Conservation (phyloP, 495 filamentous ascomycete genomes). For the Trichoderma erinaceum region DNA sequence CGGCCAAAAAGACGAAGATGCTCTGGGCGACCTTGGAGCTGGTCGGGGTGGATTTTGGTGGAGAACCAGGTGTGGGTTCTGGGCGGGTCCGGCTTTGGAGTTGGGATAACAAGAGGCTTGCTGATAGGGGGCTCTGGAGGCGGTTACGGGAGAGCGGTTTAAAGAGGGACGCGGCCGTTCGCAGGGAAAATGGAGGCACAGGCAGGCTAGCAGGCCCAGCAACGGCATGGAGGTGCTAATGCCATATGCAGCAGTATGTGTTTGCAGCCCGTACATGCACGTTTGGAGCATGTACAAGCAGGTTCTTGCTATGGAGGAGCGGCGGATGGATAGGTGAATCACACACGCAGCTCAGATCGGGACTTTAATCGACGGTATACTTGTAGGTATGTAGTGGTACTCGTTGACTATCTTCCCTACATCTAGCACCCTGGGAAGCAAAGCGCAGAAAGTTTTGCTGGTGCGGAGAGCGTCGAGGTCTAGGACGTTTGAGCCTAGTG, state of each 20-base stretch:
- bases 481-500: not conserved
- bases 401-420: too few relatives aligned
- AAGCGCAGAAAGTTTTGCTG: not conserved
- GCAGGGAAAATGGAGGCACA: not conserved
- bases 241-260: too few relatives aligned
- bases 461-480: not conserved
- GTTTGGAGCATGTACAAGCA: too few relatives aligned
- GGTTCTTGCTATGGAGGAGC: too few relatives aligned
- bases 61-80: not conserved
- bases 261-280: too few relatives aligned
- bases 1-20: slow-evolving; percentile 1
- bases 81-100: slow-evolving; percentile 2
- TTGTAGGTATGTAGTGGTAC: too few relatives aligned
- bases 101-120: slow-evolving; percentile 5
- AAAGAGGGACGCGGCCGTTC: not conserved
- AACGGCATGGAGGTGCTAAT: slow-evolving; percentile 9
- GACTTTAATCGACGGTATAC: too few relatives aligned
- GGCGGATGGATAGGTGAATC: too few relatives aligned
- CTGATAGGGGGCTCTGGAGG: slow-evolving; percentile 2
- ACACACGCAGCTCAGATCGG: too few relatives aligned
- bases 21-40: not conserved
- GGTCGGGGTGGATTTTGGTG: slow-evolving; percentile 4
- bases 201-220: not conserved
- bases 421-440: too few relatives aligned
- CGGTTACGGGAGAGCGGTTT: not conserved